These are phyloP conservation scores for Colletotrichum gloeosporioides DNA, from an alignment of 2,329 filamentous ascomycete species.

Conservation along the genomic window DNA sequence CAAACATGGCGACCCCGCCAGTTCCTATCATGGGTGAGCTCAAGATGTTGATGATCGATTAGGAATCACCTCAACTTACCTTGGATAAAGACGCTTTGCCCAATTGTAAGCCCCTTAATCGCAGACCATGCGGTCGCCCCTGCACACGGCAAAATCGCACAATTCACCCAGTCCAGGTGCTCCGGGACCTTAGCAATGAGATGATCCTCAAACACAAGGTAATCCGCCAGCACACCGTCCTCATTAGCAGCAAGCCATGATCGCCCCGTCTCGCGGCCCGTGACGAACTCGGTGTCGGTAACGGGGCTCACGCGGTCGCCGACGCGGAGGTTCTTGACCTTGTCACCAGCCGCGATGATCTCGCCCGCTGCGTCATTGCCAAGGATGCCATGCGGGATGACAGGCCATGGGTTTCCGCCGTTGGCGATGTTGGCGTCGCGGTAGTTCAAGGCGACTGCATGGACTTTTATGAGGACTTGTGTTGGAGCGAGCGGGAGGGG, in stretches of 20 bases:
- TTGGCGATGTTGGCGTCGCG: constrained; percentile 41
- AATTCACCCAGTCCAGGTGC: constrained; percentile 40
- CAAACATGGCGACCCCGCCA: constrained; percentile 38
- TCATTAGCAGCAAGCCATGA: constrained; percentile 49
- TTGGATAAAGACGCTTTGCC: constrained; percentile 48
- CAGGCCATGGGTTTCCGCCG: constrained; percentile 45
- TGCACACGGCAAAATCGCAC: constrained; percentile 45
- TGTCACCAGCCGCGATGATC: constrained; percentile 40
- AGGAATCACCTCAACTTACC: constrained; percentile 26
- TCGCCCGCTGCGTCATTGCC: constrained; percentile 48
- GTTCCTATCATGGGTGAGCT: constrained; percentile 30
- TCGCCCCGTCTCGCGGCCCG: constrained; percentile 37
- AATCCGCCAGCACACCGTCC: constrained; percentile 46
- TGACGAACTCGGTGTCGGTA: constrained; percentile 44
- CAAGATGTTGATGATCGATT: neutral
- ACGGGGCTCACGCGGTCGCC: constrained; percentile 44
- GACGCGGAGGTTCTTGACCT: constrained; percentile 32
- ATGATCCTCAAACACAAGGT: constrained; percentile 45
- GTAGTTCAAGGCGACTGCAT: constrained; percentile 39
- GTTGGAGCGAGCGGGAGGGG: constrained; percentile 34
- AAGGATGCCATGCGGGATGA: constrained; percentile 35
- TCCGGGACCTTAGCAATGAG: constrained; percentile 38
- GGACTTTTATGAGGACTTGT: constrained; percentile 33
- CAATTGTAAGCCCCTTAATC: constrained; percentile 41
- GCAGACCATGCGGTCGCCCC: constrained; percentile 51